Base-by-base conservation (phyloP, 2,329 filamentous ascomycete species). In the Pseudogymnoascus sp. region DNA sequence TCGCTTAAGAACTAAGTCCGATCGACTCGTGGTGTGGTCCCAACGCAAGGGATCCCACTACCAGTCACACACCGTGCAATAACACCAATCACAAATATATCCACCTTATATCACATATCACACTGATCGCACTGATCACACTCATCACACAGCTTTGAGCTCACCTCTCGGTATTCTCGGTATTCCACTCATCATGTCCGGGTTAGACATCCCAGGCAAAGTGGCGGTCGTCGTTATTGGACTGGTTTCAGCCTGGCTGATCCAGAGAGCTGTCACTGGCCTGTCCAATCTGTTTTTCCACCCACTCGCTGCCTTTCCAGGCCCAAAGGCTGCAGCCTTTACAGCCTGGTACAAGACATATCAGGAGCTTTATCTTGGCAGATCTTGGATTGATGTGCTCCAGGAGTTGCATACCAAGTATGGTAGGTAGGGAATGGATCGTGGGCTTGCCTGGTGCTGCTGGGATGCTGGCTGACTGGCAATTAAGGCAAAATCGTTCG, bases 381-480 rank as follows among this genome's bases (percentile, higher is more conserved):
- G 69, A 7, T 66, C 66, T 9, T 66, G 62, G 63, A 49, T 63
- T 59, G 62, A 66, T 60, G 60, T 63, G 34, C 61, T 66, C 7
- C 59, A 70, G 42, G 64, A 69, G 46, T 66, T 77, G 62, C 76
- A 78, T 66, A 66, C 71, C 38, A 65, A 69, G 66, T 76, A 77
- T 63, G 76, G 74, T 74, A 63, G 75, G 74, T 74, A 63, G 18
- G 68, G 23, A 28, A 49, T 28, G 21, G 16, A 16, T 12, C 12
- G 11, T 12, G 34, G 11, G n/a, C 21, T 38, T 12, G 28, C n/a
- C 25, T 56, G 49, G 49, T 36, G 21, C 21, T 23, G 49, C 9
- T 56, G n/a, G 28, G 16, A 56, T 23, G 28, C 28, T 56, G 9
- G 49, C 49, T 28, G n/a, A 16, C 11, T 36, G 21, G n/a, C 7